Evolutionary conservation across 805 yeast genomes (phyloP).

Genomic region (Suhomyces sp.): DNA sequence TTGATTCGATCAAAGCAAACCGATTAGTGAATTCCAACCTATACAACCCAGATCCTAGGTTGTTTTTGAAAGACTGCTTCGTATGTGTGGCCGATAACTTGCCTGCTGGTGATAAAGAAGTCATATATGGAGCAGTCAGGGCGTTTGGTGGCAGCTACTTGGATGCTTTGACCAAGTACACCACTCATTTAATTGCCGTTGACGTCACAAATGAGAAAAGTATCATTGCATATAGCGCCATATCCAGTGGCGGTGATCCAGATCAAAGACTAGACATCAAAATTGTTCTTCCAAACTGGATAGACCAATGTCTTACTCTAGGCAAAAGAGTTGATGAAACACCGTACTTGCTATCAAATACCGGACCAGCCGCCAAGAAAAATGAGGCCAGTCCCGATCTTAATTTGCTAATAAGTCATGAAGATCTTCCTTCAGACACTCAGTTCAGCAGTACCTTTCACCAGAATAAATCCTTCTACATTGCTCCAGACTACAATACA

Average conservation of each 20-base stretch:
- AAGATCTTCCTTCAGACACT: conserved; percentile 10
- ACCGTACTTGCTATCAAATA: conserved; percentile 48
- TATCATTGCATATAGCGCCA: conserved; percentile 48
- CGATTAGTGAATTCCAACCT: conserved; percentile 51
- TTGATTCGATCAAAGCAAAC: conserved; percentile 40
- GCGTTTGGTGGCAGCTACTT: conserved; percentile 77
- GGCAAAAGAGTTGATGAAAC: conserved; percentile 50
- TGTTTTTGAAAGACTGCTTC: conserved; percentile 59
- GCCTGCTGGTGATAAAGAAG: conserved; percentile 59
- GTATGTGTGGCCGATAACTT: conserved; percentile 58
- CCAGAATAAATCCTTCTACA: conserved; percentile 44
- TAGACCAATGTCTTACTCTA: conserved; percentile 62
- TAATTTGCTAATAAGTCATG: conserved; percentile 7
- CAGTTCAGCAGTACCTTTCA: conserved; percentile 29
- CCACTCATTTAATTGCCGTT: conserved; percentile 74
- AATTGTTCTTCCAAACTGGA: conserved; percentile 77
- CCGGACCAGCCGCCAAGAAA: background rate
- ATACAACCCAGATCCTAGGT: conserved; percentile 70
- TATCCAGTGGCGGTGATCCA: conserved; percentile 9
- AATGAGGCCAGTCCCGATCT: background rate
- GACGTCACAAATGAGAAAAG: conserved; percentile 56
- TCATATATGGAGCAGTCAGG: conserved; percentile 62
- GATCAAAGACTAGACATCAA: conserved; percentile 41
- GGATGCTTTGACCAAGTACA: conserved; percentile 59
- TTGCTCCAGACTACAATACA: conserved; percentile 56